Conservation (phyloP, 1,284 basidiomycete genomes). For the Ustilago tritici region DNA sequence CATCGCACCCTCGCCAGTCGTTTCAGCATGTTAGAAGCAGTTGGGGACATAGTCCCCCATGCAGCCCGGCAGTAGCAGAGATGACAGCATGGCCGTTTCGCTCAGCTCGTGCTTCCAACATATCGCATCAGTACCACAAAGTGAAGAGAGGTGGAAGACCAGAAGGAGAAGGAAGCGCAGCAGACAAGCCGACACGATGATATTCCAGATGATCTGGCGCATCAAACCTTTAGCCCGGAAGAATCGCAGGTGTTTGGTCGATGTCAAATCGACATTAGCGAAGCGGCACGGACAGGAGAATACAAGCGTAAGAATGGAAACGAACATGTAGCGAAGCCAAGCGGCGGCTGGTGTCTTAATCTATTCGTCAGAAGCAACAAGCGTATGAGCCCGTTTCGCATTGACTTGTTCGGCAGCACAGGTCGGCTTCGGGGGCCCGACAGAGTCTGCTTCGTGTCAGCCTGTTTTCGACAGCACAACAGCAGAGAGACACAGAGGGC, state of each 20-base stretch:
- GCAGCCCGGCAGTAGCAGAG: not conserved
- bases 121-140: not conserved
- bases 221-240: not conserved
- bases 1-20: not conserved
- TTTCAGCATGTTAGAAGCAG: not conserved
- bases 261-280: no score
- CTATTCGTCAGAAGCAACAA: not conserved
- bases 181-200: not conserved
- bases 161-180: not conserved
- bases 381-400: not conserved
- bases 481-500: not conserved
- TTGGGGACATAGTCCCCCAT: slow-evolving; percentile 3
- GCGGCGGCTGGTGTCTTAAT: not conserved
- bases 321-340: not conserved
- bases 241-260: no score
- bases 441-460: not conserved
- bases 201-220: not conserved
- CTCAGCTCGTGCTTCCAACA: not conserved
- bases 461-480: not conserved
- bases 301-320: no score
- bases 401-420: not conserved
- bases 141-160: not conserved
- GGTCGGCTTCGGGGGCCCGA: no score
- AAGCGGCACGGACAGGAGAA: no score
- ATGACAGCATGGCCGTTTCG: not conserved